Percentiles rank a stretch among this genome's conserved stretches.
Conservation (phyloP, 441 rosid genomes). For the Croton setiger region DNA sequence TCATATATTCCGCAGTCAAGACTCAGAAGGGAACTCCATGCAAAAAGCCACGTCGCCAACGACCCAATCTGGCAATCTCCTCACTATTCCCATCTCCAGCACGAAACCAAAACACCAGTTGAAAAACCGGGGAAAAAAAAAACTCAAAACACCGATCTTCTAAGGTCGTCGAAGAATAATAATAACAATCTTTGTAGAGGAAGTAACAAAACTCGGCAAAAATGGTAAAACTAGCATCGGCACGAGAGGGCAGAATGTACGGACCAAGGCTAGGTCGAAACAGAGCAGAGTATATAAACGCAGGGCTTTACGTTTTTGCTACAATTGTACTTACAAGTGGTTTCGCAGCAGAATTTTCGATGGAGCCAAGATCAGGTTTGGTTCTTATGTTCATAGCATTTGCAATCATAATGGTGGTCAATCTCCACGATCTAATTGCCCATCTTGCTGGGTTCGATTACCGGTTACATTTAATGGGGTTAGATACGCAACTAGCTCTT, state of each 20-base stretch:
- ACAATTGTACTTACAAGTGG: constrained; percentile 53
- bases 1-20: neutral
- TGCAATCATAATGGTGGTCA: constrained; percentile 43
- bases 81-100: neutral
- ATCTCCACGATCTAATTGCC: constrained; percentile 69
- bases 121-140: no score
- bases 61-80: neutral
- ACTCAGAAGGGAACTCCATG: constrained; percentile 36
- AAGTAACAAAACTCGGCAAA: neutral
- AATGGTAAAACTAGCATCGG: constrained; percentile 88
- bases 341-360: constrained; percentile 53
- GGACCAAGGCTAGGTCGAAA: constrained; percentile 48
- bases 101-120: neutral
- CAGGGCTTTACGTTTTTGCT: constrained; percentile 65
- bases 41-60: constrained; percentile 46
- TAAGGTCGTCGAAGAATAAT: no score
- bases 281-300: constrained; percentile 70
- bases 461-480: constrained; percentile 45
- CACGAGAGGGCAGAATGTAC: constrained; percentile 66
- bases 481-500: constrained; percentile 60
- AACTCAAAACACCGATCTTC: no score
- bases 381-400: constrained; percentile 60
- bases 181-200: no score
- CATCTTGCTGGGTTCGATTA: constrained; percentile 74
- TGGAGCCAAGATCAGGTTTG: constrained; percentile 66